phyloP scores from a whole-genome alignment of 768 basidiomycete species.

The Termitomyces sp. region DNA sequence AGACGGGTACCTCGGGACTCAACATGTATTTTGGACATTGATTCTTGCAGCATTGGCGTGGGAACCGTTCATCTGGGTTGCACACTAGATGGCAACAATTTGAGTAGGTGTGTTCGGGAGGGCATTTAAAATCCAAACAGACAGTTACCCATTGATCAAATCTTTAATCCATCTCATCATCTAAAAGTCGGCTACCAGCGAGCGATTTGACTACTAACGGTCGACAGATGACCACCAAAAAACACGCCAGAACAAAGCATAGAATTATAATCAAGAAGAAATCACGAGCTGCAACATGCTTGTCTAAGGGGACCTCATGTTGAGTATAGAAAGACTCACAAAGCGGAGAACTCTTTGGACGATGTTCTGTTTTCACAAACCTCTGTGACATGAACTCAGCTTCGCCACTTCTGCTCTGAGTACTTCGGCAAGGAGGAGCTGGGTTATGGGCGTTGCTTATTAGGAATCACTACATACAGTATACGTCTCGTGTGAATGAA shows the following conservation, averaged over 20 bases:
- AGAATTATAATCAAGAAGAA: conserved; percentile 36
- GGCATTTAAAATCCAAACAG: neutral
- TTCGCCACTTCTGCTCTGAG: neutral
- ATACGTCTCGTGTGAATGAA: no score
- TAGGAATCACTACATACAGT: no score
- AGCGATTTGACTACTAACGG: conserved; percentile 22
- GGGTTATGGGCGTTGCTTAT: neutral
- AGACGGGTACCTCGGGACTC: no score
- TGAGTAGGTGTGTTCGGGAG: neutral
- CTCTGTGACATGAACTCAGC: neutral
- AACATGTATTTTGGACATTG: no score
- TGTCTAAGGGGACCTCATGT: neutral
- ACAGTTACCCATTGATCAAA: neutral
- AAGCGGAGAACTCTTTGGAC: neutral
- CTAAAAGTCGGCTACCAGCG: neutral
- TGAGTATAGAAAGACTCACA: conserved; percentile 4
- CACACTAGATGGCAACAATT: no score
- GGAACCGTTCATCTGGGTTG: no score
- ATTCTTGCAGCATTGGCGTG: no score
- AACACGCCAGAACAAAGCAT: conserved; percentile 34
- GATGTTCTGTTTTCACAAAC: neutral
- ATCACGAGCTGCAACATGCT: conserved; percentile 27
- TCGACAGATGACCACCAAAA: conserved; percentile 28
- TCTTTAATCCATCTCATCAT: neutral
- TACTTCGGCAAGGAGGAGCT: neutral